A percentile compares a stretch with the other conserved stretches of the same genome.
phyloP scores from a whole-genome alignment of 495 filamentous ascomycete species.

The Hypoxylon fuscum region DNA sequence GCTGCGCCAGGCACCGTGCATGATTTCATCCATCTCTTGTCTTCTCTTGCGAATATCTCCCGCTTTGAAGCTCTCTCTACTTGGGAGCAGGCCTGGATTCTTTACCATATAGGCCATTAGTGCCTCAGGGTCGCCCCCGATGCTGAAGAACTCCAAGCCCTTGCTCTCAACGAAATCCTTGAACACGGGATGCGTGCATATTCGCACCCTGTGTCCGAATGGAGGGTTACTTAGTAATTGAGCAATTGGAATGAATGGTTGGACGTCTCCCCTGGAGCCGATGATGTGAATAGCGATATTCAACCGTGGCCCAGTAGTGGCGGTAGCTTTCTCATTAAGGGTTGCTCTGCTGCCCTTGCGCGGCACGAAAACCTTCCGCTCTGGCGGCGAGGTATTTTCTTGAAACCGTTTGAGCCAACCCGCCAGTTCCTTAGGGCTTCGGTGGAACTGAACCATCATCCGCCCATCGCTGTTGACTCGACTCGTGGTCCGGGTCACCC shows the following conservation, averaged over 20 bases:
- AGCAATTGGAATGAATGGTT: conserved; percentile 63
- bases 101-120: conserved; percentile 61
- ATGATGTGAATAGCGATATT: conserved; percentile 73
- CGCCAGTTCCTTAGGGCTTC: conserved; percentile 49
- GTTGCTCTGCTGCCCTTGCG: conserved; percentile 1
- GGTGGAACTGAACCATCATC: conserved; percentile 25
- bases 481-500: conserved; percentile 7
- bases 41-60: conserved; percentile 69
- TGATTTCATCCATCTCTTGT: conserved; percentile 66
- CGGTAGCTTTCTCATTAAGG: not conserved
- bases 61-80: conserved; percentile 56
- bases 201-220: conserved; percentile 67
- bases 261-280: conserved; percentile 69
- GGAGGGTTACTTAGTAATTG: conserved; percentile 59
- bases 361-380: conserved; percentile 11
- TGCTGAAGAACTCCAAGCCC: conserved; percentile 68
- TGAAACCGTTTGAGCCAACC: conserved; percentile 52
- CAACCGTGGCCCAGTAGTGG: conserved; percentile 37
- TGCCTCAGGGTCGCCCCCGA: conserved; percentile 69
- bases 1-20: conserved; percentile 66
- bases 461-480: conserved; percentile 24
- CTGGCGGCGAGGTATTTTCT: not conserved
- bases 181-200: conserved; percentile 71
- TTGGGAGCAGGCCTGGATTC: conserved; percentile 62
- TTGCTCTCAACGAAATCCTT: conserved; percentile 63